These are phyloP conservation scores for Lagenidium sp. DNA, from an alignment of 352 stramenopile genomes.

Conservation along the genomic window DNA sequence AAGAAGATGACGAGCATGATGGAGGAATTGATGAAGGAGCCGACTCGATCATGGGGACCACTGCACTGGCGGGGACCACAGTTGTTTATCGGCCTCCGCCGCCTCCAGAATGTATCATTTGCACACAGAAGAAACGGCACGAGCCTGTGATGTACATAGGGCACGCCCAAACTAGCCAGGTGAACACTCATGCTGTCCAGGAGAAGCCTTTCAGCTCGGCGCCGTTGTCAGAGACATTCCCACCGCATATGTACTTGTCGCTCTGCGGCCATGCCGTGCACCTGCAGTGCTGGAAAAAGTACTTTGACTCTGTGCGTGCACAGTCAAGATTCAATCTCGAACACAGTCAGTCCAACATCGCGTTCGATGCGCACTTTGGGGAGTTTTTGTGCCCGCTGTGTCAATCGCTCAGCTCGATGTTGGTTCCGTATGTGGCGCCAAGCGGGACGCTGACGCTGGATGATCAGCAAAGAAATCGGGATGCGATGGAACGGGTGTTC, in stretches of 20 bases:
- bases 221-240: slow-evolving; percentile 25
- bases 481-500: slow-evolving; percentile 67
- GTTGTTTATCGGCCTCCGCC: slow-evolving; percentile 60
- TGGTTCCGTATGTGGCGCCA: slow-evolving; percentile 72
- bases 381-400: slow-evolving; percentile 90
- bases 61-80: slow-evolving; percentile 9
- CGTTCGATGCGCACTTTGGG: slow-evolving; percentile 75
- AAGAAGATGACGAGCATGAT: slow-evolving; percentile 28
- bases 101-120: slow-evolving; percentile 79
- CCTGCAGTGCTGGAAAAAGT: slow-evolving; percentile 82
- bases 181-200: slow-evolving; percentile 39
- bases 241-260: slow-evolving; percentile 60
- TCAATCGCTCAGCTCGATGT: slow-evolving; percentile 86
- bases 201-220: slow-evolving; percentile 28
- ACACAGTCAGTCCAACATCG: slow-evolving; percentile 70
- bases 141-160: slow-evolving; percentile 84
- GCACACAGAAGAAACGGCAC: slow-evolving; percentile 74
- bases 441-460: slow-evolving; percentile 40
- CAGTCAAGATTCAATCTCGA: slow-evolving; percentile 64
- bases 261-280: slow-evolving; percentile 89
- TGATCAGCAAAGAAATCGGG: slow-evolving; percentile 43
- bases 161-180: slow-evolving; percentile 61
- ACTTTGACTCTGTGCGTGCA: slow-evolving; percentile 79
- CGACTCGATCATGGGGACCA: too few species aligned
- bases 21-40: slow-evolving; percentile 12